Conservation (phyloP, 139 green algal genomes). For the Micractinium sp. region DNA sequence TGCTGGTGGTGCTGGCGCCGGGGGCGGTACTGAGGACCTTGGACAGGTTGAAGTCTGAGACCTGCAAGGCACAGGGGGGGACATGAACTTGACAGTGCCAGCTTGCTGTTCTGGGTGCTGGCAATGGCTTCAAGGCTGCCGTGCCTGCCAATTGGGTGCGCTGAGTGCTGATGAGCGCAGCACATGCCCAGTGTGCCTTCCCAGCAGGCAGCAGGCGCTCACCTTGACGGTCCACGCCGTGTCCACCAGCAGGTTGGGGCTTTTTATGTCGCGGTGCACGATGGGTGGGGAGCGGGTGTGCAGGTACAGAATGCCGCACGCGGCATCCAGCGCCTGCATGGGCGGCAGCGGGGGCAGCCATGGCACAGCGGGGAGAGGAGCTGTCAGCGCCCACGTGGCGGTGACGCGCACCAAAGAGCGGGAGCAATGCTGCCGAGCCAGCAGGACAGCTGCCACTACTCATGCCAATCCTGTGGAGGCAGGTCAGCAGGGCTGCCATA, state of each 20-base stretch:
- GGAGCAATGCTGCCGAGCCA: neutral
- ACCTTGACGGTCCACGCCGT: neutral
- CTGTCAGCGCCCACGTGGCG: neutral
- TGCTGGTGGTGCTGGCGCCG: neutral
- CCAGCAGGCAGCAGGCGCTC: no score
- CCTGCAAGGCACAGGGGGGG: neutral
- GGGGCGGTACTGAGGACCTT: no score
- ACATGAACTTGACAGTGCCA: neutral
- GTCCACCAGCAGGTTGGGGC: neutral
- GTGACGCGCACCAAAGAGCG: no score
- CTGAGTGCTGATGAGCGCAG: neutral
- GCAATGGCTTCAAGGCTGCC: no score
- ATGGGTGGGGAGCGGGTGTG: neutral
- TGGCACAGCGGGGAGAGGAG: neutral
- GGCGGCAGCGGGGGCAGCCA: neutral
- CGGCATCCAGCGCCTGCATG: no score
- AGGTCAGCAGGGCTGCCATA: neutral
- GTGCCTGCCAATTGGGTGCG: no score
- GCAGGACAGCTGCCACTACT: no score
- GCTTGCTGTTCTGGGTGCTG: neutral
- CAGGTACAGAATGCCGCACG: neutral
- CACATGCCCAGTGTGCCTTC: no score
- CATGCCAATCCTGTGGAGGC: neutral
- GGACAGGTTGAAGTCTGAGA: neutral
- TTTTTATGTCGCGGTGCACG: neutral